Evolutionary conservation across 495 filamentous ascomycete species (phyloP), one percentile per base, ranked within the genome.

Genomic region (Amniculicola lignicola): DNA sequence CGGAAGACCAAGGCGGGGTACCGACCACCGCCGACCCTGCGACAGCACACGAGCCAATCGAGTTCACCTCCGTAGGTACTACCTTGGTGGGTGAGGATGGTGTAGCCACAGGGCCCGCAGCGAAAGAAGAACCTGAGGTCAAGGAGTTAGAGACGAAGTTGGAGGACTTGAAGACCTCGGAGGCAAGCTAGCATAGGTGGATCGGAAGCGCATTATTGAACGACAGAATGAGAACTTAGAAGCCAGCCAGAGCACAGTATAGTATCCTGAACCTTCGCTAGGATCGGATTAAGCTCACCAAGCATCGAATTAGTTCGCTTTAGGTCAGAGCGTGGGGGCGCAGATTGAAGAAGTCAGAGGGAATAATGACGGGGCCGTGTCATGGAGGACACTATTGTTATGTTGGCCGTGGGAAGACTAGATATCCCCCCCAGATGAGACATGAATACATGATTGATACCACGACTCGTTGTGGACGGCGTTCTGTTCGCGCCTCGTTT

Each of bases 1-100:
- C 61, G 1, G 59, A 64, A 15, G 28, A 63, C 2, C 18, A 44
- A 46, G 41, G 50, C 16, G 49, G 49, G 4, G 41, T 49, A 0
- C 7, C 42, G 4, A 54, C 42, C 1, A 38, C 6, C 29, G 18
- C n/a, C 33, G 18, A 22, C 27, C 19, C 2, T n/a, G 29, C 29
- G 9, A n/a, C 7, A n/a, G 7, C 37, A 6, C 6, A 9, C 16
- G 27, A 49, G 2, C 2, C 22, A n/a, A 35, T 42, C 25, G 35
- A 25, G n/a, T n/a, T n/a, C n/a, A n/a, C n/a, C 12, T 4, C 21
- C 2, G 36, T 48, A 11, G 42, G 38, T 12, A 27, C 10, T 23
- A 22, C 33, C 5, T 12, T 15, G 44, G n/a, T 4, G 23, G 23
- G 35, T 33, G 10, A 19, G 6, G 10, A 41, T 36, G 31, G 15